A percentile compares a stretch with the other conserved stretches of the same genome.
These are phyloP conservation scores for Entamoeba histolytica DNA, from an alignment of 208 protist genomes.

Conservation along the genomic window DNA sequence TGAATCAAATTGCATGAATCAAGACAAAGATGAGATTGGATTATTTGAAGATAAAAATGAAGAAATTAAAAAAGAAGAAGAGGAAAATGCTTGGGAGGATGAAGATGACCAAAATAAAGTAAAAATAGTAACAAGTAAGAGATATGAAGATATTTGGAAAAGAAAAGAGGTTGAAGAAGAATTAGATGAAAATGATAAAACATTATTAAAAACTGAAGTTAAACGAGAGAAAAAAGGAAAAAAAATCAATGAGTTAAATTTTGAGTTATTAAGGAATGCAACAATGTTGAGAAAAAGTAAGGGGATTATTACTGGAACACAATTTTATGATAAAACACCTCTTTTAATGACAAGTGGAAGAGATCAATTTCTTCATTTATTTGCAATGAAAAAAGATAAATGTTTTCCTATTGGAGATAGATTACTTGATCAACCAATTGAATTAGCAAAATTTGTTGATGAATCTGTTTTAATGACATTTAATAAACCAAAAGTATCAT, in stretches of 20 bases:
- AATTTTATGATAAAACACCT: background rate
- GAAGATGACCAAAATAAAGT: background rate
- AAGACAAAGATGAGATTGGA: background rate
- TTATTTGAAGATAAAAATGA: background rate
- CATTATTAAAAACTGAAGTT: background rate
- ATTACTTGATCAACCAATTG: background rate
- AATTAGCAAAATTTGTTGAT: background rate
- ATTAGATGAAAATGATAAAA: background rate
- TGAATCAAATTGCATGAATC: too few species aligned
- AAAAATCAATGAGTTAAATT: background rate
- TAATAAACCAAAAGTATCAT: too few species aligned
- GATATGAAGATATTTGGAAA: background rate
- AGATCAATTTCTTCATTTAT: background rate
- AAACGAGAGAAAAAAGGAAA: background rate
- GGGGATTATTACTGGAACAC: background rate
- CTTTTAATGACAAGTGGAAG: background rate
- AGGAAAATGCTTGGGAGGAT: background rate
- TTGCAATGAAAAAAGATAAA: background rate
- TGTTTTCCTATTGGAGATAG: background rate
- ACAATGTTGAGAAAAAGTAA: background rate
- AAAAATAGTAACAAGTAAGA: background rate
- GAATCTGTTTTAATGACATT: too few species aligned
- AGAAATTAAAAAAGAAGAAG: background rate
- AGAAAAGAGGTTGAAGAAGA: background rate
- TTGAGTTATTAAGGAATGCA: too few species aligned